Evolutionary conservation across 2,329 filamentous ascomycete species (phyloP), one percentile per base, ranked within the genome.

Genomic region (Penicillium hesseltinei): DNA sequence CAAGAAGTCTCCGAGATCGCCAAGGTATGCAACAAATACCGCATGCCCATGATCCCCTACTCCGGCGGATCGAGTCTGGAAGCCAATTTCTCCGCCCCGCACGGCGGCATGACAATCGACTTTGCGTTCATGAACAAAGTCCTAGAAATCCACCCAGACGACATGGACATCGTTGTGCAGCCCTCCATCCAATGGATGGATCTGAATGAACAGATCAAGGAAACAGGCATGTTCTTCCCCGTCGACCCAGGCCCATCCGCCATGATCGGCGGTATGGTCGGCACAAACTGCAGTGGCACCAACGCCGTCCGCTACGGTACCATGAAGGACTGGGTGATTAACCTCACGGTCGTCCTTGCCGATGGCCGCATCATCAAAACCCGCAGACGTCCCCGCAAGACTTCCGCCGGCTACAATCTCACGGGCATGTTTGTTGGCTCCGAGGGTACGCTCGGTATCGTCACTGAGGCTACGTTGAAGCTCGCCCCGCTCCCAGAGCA

Each of bases 91-190:
- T 90, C 90, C 0, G 90, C 92, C 15, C 91, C 91, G 0, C 89
- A 88, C 69, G 92, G 92, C 13, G 92, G 92, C 13, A 84, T 97
- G 69, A 93, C 90, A 63, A 89, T 97, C 50, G 92, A 97, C 70
- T 97, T 97, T 72, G 84, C 86, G 1, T 85, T 85, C 68, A 97
- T 97, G 92, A 88, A 96, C 71, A 80, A 87, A 67, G 88, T 96
- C 27, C 66, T 97, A 31, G 81, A 87, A 53, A 81, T 96, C 56
- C 89, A 96, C 72, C 87, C 89, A 64, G 88, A 90, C 4, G 92
- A 96, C 71, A 91, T 96, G 89, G 92, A 97, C 66, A 82, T 96
- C 49, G 90, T 96, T 5, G 91, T 97, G 3, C 92, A 97, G 72
- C 92, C 92, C 3, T 90, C 89, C 7, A 88, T 97, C 10, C 88